Evolutionary conservation across 345 rosid genomes (phyloP), one percentile per base, ranked within the genome.

Genomic region (Gossypium australe): DNA sequence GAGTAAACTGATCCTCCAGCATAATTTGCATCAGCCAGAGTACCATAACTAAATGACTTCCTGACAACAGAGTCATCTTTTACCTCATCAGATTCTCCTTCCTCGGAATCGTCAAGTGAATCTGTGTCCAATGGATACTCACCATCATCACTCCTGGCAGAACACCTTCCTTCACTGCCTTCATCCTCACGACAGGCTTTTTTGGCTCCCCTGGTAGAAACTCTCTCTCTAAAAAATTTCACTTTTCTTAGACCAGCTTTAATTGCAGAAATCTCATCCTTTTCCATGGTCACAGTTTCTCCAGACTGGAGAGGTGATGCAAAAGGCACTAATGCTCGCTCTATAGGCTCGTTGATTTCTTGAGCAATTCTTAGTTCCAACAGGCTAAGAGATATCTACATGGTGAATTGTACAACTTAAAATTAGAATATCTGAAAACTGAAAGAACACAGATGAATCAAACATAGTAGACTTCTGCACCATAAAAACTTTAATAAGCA

Each of bases 241-340:
- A 94, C 95, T 86, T 86, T 92, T 75, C 94, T 87, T 49, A 94
- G 84, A 63, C 98, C 94, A 17, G 92, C 92, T 89, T 94, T 94
- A 3, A 94, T 86, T 69, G 90, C 95, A 77, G 95, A 92, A 56
- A 80, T 75, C 82, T 94, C 97, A n/a, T 89, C 85, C 81, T 89
- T 91, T 67, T 86, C 97, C 8, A 84, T 63, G 6, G 84, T 7
- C 13, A 76, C 69, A 74, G 84, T 79, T 66, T 92, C 94, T 44
- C 82, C 88, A 2, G 84, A 73, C 17, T 73, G 85, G 41, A 88
- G 82, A 43, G 95, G 82, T 11, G 84, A 90, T 56, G 84, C 72
- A 66, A 84, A 71, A 70, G 97, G 89, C 51, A 91, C 84, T 34
- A 89, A 65, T 2, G 86, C 88, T 41, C 83, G 80, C 78, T 86